These are phyloP conservation scores for Serendipita vermifera DNA, from an alignment of 768 basidiomycete species.

Conservation along the genomic window DNA sequence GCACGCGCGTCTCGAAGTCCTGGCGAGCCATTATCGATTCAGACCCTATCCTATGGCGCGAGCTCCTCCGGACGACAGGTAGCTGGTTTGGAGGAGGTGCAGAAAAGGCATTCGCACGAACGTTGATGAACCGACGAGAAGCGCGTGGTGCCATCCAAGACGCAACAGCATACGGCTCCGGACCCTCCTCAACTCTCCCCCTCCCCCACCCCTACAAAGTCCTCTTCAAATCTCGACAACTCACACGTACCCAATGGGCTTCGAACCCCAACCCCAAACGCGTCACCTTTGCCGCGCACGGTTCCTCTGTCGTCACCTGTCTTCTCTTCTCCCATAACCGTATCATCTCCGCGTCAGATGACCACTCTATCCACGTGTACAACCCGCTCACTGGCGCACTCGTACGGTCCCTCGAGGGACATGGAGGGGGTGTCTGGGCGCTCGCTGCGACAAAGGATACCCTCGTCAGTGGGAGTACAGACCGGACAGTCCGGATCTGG, in stretches of 20 bases:
- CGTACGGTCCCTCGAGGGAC: constrained; percentile 64
- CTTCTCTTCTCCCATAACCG: constrained; percentile 88
- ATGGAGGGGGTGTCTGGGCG: constrained; percentile 96
- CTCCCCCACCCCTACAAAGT: constrained; percentile 82
- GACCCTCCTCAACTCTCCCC: constrained; percentile 32
- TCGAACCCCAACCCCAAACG: constrained; percentile 58
- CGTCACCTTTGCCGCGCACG: constrained; percentile 76
- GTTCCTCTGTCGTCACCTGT: constrained; percentile 86
- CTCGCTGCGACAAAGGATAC: constrained; percentile 79
- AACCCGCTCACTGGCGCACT: constrained; percentile 72
- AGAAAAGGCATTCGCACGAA: constrained; percentile 65
- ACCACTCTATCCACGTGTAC: constrained; percentile 93
- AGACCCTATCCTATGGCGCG: constrained; percentile 81
- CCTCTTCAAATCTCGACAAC: constrained; percentile 81
- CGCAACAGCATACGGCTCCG: constrained; percentile 2
- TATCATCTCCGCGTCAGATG: constrained; percentile 94
- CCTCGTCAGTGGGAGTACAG: constrained; percentile 84
- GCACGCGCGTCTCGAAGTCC: constrained; percentile 74
- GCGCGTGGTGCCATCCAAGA: constrained; percentile 26
- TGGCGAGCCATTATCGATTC: constrained; percentile 91
- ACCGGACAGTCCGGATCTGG: constrained; percentile 89
- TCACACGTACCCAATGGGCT: constrained; percentile 71
- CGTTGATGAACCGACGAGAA: constrained; percentile 50
- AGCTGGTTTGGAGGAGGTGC: constrained; percentile 84
- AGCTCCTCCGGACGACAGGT: constrained; percentile 66